phyloP scores from a whole-genome alignment of 148 eudicot genomes.

The Rheum nobile region DNA sequence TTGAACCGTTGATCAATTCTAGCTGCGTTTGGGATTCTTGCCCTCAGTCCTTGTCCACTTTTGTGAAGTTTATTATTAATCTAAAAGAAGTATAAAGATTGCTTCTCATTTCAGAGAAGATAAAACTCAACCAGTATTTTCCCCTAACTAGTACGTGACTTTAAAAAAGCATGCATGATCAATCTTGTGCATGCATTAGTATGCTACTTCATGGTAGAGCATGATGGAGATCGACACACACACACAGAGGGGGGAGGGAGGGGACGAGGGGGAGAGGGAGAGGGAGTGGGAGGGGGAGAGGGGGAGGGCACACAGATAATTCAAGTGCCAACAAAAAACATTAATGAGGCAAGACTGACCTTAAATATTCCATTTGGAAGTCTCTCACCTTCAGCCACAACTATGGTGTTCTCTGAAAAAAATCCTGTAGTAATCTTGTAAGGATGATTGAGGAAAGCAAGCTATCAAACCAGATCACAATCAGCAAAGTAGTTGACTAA shows the following conservation, averaged over 20 bases:
- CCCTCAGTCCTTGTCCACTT: background rate
- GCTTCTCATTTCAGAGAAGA: background rate
- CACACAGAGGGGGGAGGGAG: too few relatives aligned
- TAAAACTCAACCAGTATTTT: background rate
- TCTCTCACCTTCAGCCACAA: conserved; percentile 95
- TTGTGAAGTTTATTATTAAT: background rate
- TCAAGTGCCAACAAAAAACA: background rate
- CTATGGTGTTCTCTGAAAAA: conserved; percentile 74
- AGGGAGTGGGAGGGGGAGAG: too few relatives aligned
- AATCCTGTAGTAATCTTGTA: conserved; percentile 90
- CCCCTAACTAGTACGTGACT: background rate
- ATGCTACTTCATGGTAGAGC: too few relatives aligned
- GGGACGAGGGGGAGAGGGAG: too few relatives aligned
- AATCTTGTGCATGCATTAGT: too few relatives aligned
- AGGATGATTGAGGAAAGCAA: conserved; percentile 57
- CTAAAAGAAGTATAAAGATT: background rate
- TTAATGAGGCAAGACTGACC: conserved; percentile 26
- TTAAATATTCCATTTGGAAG: conserved; percentile 63
- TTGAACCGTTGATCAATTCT: too few relatives aligned
- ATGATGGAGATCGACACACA: too few relatives aligned
- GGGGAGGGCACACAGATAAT: background rate
- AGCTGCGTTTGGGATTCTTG: too few relatives aligned
- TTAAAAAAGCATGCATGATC: background rate
- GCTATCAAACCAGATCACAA: background rate
- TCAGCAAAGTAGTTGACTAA: background rate